Percentiles rank a stretch among this genome's conserved stretches.
phyloP scores from a whole-genome alignment of 768 basidiomycete species.

The Amanita inopinata region DNA sequence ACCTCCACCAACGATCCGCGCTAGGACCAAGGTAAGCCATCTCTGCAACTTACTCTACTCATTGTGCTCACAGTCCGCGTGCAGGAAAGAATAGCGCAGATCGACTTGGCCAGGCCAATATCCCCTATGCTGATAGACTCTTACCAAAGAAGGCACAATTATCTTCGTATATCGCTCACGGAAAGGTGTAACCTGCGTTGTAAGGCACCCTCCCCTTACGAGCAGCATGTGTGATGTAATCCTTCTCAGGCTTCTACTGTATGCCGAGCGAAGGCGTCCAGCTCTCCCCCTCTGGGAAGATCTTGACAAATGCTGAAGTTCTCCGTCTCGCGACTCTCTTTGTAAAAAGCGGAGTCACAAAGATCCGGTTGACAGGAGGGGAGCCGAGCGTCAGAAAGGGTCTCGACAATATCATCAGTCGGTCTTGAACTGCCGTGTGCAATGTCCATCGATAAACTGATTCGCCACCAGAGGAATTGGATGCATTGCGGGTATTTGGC shows the following conservation, averaged over 20 bases:
- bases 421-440: slow-evolving; percentile 7
- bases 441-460: background rate
- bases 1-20: background rate
- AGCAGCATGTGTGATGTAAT: background rate
- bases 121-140: slow-evolving; percentile 55
- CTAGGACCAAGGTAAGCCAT: background rate
- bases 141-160: slow-evolving; percentile 64
- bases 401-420: slow-evolving; percentile 60
- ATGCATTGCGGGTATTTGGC: slow-evolving; percentile 48
- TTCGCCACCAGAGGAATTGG: slow-evolving; percentile 40
- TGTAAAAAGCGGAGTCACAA: slow-evolving; percentile 73
- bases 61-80: no score
- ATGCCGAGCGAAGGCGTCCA: slow-evolving; percentile 80
- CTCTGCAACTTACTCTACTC: no score
- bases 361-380: slow-evolving; percentile 83
- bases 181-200: slow-evolving; percentile 86
- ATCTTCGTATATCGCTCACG: slow-evolving; percentile 81
- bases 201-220: slow-evolving; percentile 18
- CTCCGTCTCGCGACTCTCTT: slow-evolving; percentile 67
- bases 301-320: slow-evolving; percentile 71
- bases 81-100: slow-evolving; percentile 46
- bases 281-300: slow-evolving; percentile 56
- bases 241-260: slow-evolving; percentile 71
- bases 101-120: slow-evolving; percentile 39
- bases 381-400: slow-evolving; percentile 81